Base-by-base conservation (phyloP, 768 basidiomycete genomes). In the Xerocomellus intermedius region DNA sequence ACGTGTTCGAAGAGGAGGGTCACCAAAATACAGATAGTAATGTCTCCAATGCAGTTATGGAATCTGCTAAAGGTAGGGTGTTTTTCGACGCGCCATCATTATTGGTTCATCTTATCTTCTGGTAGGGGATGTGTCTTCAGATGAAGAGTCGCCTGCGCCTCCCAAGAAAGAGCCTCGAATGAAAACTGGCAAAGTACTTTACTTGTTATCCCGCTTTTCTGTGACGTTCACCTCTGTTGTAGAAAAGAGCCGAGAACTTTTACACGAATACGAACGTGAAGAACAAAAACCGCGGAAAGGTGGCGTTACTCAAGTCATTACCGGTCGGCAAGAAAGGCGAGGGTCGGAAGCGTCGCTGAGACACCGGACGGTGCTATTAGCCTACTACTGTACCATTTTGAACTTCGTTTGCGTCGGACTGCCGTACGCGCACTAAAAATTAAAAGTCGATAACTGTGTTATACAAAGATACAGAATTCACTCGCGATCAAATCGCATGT, bases 231-330 rank as follows among this genome's bases (percentile, higher is more conserved):
- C 50, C 57, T 33, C 19, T 21, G n/a, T 30, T 37, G 28, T 65
- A 92, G 93, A 87, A 85, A 77, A 94, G 91, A 74, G 83, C 91
- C 10, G 78, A 80, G 52, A 98, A 98, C 75, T 98, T 94, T 76
- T 97, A 91, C 75, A 82, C 86, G 4, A 79, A 69, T 38, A 82
- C 88, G 5, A 94, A 94, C 59, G 90, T 94, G 59, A 94, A 94
- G 77, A 93, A 92, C 73, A 92, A 88, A 71, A 91, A 83, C 59
- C 83, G 89, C 33, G 73, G 73, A 44, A 88, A 86, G 64, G 79
- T 83, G 21, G 78, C 81, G 22, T 60, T 87, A 46, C 73, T 88
- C 71, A 83, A 81, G 65, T 76, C 81, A 10, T 66, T 85, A 21
- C 77, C 80, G 28, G 74, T 73, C 45, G 84, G 83, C 39, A 84